phyloP scores from a whole-genome alignment of 768 basidiomycete species.

The Suillus ampliporus region DNA sequence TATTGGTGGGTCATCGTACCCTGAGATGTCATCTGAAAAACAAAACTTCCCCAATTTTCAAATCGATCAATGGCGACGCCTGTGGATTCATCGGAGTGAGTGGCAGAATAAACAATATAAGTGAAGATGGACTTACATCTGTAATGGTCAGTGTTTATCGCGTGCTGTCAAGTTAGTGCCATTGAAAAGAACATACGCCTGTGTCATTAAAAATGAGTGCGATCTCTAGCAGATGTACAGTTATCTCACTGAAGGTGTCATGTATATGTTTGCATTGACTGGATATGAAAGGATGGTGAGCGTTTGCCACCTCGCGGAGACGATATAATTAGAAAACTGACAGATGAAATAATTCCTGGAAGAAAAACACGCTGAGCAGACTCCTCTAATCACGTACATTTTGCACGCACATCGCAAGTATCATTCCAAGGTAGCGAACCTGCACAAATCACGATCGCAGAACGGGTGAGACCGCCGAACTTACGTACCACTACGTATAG shows the following conservation, averaged over 20 bases:
- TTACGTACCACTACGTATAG: conserved; percentile 23
- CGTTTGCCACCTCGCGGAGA: not conserved
- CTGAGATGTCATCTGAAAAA: conserved; percentile 15
- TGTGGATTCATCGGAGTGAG: not conserved
- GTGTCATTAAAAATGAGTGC: not conserved
- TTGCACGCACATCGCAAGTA: conserved; percentile 20
- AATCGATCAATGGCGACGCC: conserved; percentile 19
- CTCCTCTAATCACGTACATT: not conserved
- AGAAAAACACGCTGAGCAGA: not conserved
- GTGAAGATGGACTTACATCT: conserved; percentile 17
- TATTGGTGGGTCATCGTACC: conserved; percentile 7
- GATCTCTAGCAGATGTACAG: not conserved
- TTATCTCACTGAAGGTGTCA: conserved; percentile 20
- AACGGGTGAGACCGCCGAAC: not conserved
- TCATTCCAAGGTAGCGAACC: conserved; percentile 25
- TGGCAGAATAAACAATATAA: not conserved
- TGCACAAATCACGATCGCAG: not conserved
- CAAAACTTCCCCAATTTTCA: conserved; percentile 21
- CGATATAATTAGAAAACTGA: not conserved
- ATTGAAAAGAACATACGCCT: not conserved
- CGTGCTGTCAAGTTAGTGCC: not conserved
- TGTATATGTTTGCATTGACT: conserved; percentile 26
- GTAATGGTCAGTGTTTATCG: not conserved
- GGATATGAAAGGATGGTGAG: not conserved
- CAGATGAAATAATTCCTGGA: not conserved